These are phyloP conservation scores for Pleurotus tuber-regium DNA, from an alignment of 768 basidiomycete species.

Conservation along the genomic window DNA sequence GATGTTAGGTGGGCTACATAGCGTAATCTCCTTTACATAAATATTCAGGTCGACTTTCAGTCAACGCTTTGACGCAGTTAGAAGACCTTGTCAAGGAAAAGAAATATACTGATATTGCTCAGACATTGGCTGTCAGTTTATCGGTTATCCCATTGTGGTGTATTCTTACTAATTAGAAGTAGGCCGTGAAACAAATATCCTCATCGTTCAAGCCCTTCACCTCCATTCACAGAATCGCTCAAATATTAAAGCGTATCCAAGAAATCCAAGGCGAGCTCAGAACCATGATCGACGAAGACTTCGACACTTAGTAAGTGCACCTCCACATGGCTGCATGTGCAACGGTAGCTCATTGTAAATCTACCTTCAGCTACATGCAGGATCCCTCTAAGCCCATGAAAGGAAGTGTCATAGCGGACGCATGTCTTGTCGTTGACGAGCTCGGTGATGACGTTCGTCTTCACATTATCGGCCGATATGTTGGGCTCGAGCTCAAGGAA, in stretches of 20 bases:
- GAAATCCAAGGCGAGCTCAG: slow-evolving; percentile 83
- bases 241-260: slow-evolving; percentile 77
- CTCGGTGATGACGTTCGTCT: slow-evolving; percentile 80
- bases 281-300: slow-evolving; percentile 81
- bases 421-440: slow-evolving; percentile 87
- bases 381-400: slow-evolving; percentile 69
- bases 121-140: slow-evolving; percentile 53
- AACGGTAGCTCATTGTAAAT: neutral
- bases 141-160: neutral
- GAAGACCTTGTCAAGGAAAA: slow-evolving; percentile 76
- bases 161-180: slow-evolving; percentile 9
- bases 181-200: slow-evolving; percentile 90
- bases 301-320: slow-evolving; percentile 82
- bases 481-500: slow-evolving; percentile 87
- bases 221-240: slow-evolving; percentile 71
- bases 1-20: slow-evolving; percentile 91
- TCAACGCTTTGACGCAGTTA: slow-evolving; percentile 78
- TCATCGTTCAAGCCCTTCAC: slow-evolving; percentile 77
- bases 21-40: too few species aligned
- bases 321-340: neutral
- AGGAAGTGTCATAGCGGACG: slow-evolving; percentile 66
- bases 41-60: slow-evolving; percentile 34
- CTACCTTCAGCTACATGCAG: slow-evolving; percentile 67
- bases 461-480: slow-evolving; percentile 85
- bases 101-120: slow-evolving; percentile 80